A percentile compares a stretch with the other conserved stretches of the same genome.
Conservation (phyloP, 2,329 filamentous ascomycete species). For the Dactylellina sp. region DNA sequence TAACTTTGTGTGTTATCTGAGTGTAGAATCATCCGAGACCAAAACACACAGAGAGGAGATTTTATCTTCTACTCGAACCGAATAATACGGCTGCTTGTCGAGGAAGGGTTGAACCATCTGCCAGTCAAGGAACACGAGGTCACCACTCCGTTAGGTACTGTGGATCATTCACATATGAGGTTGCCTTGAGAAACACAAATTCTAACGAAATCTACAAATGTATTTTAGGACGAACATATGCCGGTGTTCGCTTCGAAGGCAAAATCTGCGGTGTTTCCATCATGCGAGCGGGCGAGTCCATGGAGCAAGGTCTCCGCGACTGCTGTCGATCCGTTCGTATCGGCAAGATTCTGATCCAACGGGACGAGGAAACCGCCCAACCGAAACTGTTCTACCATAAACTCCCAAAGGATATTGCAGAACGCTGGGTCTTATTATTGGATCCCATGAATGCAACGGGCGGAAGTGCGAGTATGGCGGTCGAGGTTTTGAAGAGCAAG, state of each 20-base stretch:
- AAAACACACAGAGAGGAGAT: conserved; percentile 87
- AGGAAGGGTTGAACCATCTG: conserved; percentile 96
- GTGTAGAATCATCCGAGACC: conserved; percentile 90
- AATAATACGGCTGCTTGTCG: conserved; percentile 94
- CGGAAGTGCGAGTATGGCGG: conserved; percentile 95
- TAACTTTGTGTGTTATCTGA: conserved; percentile 17
- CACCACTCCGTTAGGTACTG: conserved; percentile 82
- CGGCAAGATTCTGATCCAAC: conserved; percentile 97
- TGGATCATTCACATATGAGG: not conserved
- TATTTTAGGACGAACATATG: conserved; percentile 69
- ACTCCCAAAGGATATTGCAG: conserved; percentile 89
- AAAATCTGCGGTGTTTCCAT: conserved; percentile 99
- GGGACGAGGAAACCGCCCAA: conserved; percentile 92
- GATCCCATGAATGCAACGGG: conserved; percentile 99
- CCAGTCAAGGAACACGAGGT: conserved; percentile 89
- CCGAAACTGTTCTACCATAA: conserved; percentile 98
- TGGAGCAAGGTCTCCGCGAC: conserved; percentile 96
- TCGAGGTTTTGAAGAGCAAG: conserved; percentile 87
- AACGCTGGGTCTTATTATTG: conserved; percentile 90
- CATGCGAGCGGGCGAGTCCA: conserved; percentile 97
- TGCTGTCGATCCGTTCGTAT: conserved; percentile 98
- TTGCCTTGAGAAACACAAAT: not conserved
- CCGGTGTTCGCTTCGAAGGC: conserved; percentile 92
- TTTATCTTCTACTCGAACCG: conserved; percentile 99
- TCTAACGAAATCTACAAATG: not conserved